Conservation (phyloP, 2,329 filamentous ascomycete genomes). For the Falciphora oryzae region DNA sequence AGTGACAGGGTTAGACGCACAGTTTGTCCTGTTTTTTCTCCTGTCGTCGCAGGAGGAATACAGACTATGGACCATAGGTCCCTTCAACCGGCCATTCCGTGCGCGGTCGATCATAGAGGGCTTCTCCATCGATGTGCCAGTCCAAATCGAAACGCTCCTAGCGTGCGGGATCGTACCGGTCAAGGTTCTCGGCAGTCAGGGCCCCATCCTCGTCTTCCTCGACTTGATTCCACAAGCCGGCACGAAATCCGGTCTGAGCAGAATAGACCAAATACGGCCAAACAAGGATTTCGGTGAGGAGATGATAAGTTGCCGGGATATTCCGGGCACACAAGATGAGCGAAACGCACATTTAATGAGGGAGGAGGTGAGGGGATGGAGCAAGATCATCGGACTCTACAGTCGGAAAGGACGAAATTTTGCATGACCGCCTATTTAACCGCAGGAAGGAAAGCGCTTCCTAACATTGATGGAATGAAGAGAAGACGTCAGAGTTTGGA, state of each 20-base stretch:
- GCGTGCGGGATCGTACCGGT: conserved; percentile 16
- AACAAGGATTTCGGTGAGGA: too few species aligned
- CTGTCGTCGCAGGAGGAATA: conserved; percentile 17
- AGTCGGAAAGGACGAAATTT: neutral
- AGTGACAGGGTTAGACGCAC: conserved; percentile 19
- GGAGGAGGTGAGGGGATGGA: neutral
- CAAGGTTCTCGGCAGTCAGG: conserved; percentile 7
- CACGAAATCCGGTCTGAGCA: neutral
- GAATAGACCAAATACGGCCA: neutral
- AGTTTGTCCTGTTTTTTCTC: conserved; percentile 22
- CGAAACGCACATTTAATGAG: too few species aligned
- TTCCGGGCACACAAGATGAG: too few species aligned
- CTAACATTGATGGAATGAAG: too few species aligned
- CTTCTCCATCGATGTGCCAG: conserved; percentile 21
- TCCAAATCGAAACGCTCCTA: conserved; percentile 15
- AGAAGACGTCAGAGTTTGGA: too few species aligned
- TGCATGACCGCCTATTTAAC: too few species aligned
- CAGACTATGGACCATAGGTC: conserved; percentile 17
- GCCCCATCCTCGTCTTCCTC: neutral
- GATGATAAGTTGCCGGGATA: too few species aligned
- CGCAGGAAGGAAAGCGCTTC: too few species aligned
- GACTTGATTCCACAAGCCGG: neutral
- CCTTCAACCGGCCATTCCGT: conserved; percentile 21
- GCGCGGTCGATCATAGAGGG: conserved; percentile 12
- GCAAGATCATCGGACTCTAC: neutral